Conservation (phyloP, 208 protist genomes). For the Leptomonas pyrrhocoris region DNA sequence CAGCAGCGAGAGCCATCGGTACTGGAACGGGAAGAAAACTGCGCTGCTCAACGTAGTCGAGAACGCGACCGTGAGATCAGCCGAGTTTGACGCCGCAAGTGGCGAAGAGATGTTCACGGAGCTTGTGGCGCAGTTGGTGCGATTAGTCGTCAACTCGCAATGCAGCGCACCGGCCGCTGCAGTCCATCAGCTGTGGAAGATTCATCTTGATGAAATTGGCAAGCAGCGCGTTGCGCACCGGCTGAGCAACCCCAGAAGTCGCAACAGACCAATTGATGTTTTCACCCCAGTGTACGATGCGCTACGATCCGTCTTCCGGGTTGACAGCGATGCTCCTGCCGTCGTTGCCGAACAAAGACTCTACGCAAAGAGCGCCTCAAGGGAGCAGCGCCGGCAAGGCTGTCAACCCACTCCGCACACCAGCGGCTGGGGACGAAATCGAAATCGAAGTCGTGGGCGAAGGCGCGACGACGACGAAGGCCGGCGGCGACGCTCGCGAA, state of each 20-base stretch:
- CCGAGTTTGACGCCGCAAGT: not conserved
- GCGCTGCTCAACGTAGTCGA: conserved; percentile 4
- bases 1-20: conserved; percentile 9
- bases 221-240: conserved; percentile 23
- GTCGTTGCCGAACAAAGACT: not conserved
- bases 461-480: not conserved
- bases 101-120: conserved; percentile 21
- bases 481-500: conserved; percentile 8
- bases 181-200: conserved; percentile 27
- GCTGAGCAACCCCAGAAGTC: conserved; percentile 40
- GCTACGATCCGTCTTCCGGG: conserved; percentile 33
- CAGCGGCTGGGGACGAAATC: not conserved
- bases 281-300: conserved; percentile 38
- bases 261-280: conserved; percentile 40
- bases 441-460: conserved; percentile 15
- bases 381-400: not conserved
- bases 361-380: not conserved
- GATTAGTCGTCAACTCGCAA: conserved; percentile 43
- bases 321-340: not conserved
- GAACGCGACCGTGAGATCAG: not conserved
- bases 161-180: not conserved
- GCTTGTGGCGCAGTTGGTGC: conserved; percentile 40
- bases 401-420: not conserved
- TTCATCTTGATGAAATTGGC: conserved; percentile 22
- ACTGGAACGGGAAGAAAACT: conserved; percentile 1